These are phyloP conservation scores for Schizopora paradoxa DNA, from an alignment of 1,284 basidiomycete genomes.

Conservation along the genomic window DNA sequence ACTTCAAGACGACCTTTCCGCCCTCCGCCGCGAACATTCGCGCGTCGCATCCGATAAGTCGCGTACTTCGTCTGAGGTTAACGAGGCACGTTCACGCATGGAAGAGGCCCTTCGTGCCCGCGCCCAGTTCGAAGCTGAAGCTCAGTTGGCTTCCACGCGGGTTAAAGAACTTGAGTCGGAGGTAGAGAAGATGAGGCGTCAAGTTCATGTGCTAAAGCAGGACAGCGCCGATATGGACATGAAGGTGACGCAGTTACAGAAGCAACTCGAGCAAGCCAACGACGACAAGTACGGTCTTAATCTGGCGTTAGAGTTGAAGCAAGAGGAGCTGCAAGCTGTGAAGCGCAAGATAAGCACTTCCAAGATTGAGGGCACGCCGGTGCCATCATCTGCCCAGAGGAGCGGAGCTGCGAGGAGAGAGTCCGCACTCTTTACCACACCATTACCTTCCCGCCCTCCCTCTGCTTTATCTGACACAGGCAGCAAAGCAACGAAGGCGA, in stretches of 20 bases:
- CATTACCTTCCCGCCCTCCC: slow-evolving; percentile 51
- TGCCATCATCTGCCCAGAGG: slow-evolving; percentile 35
- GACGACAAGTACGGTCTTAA: slow-evolving; percentile 78
- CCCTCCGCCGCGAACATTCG: slow-evolving; percentile 49
- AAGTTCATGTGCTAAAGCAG: slow-evolving; percentile 67
- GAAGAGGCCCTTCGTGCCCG: slow-evolving; percentile 46
- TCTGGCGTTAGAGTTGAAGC: slow-evolving; percentile 83
- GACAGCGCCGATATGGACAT: slow-evolving; percentile 82
- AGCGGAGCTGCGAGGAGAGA: slow-evolving; percentile 6
- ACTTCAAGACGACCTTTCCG: slow-evolving; percentile 48
- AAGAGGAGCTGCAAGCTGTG: slow-evolving; percentile 84
- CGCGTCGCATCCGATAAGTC: slow-evolving; percentile 46
- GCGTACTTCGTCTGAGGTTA: slow-evolving; percentile 44
- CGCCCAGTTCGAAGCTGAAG: slow-evolving; percentile 46
- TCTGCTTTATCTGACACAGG: slow-evolving; percentile 51
- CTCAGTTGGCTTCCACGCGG: slow-evolving; percentile 42
- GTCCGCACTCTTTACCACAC: slow-evolving; percentile 30
- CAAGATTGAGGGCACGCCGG: slow-evolving; percentile 57
- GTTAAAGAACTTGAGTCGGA: slow-evolving; percentile 53
- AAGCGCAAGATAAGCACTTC: slow-evolving; percentile 65
- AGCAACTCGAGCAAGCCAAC: slow-evolving; percentile 61
- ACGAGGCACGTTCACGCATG: slow-evolving; percentile 40
- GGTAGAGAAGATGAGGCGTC: slow-evolving; percentile 53
- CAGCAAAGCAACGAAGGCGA: slow-evolving; percentile 31
- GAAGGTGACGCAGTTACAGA: slow-evolving; percentile 66